Base-by-base conservation (phyloP, 2,329 filamentous ascomycete genomes). In the Penicillium fuscoglaucum region DNA sequence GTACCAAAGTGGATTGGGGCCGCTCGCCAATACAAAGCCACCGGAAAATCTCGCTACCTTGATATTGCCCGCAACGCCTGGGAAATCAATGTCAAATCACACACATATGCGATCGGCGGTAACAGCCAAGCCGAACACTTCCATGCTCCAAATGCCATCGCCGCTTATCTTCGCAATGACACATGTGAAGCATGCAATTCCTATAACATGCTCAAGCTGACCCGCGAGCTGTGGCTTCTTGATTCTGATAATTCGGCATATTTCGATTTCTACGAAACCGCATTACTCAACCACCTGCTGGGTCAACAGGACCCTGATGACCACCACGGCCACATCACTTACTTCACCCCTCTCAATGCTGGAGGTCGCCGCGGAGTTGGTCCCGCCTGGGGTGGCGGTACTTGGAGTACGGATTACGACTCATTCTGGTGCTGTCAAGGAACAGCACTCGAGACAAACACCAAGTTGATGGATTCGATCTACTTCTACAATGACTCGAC, bases 181-280 rank as follows among this genome's bases (percentile, higher is more conserved):
- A 83, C 81, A 0, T 77, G 75, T 45, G 82, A 84, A 68, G 76
- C 76, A 2, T 84, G 82, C 69, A 83, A 84, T 66, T 81, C 80
- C 0, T 83, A 83, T 66, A 84, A 84, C 63, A 84, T 84, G 82
- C 78, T 84, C 46, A 83, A 83, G 65, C 68, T 84, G 37, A 83
- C 82, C 0, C 75, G 80, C 0, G 80, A 83, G 55, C 73, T 84
- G 5, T 84, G 78, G 78, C 68, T 74, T 1, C 67, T 78, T 33
- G 72, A 80, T 29, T 79, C 80, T 0, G 68, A 61, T 0, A 70
- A 70, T 19, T 67, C 77, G 3, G 67, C 70, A 1, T 83, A 83
- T 66, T 82, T 84, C 61, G 81, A 84, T 68, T 84, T 76, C 62
- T 84, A 83, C 64, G 82, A 84, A 69, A 52, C 15, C 15, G 19